These are phyloP conservation scores for Scolecobasidium constrictum DNA, from an alignment of 2,329 filamentous ascomycete genomes.

Conservation along the genomic window DNA sequence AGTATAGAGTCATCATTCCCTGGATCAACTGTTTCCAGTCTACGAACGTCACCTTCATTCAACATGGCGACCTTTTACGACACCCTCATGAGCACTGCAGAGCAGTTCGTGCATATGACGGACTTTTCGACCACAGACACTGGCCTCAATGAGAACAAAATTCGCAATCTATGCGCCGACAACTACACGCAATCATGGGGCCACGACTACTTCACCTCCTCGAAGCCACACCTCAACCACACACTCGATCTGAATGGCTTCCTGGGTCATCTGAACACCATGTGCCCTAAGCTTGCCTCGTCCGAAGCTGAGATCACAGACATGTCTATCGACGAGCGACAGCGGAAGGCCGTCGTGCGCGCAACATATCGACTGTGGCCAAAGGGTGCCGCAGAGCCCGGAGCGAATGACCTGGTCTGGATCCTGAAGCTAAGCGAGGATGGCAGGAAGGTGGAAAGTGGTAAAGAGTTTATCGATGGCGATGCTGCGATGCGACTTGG, in stretches of 20 bases:
- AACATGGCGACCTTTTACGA: not conserved
- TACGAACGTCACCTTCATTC: too few species aligned
- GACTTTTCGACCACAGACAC: not conserved
- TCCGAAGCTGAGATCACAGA: slow-evolving; percentile 17
- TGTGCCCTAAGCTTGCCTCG: slow-evolving; percentile 15
- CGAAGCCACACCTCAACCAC: slow-evolving; percentile 15
- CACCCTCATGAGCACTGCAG: not conserved
- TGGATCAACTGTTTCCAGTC: too few species aligned
- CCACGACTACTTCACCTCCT: slow-evolving; percentile 19
- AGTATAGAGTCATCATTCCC: too few species aligned
- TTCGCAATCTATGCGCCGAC: not conserved
- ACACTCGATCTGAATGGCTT: slow-evolving; percentile 14
- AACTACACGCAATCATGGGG: slow-evolving; percentile 19
- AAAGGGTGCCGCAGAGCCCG: slow-evolving; percentile 13
- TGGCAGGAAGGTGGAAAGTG: slow-evolving; percentile 15
- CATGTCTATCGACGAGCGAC: slow-evolving; percentile 18
- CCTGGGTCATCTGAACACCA: slow-evolving; percentile 15
- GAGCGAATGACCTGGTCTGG: slow-evolving; percentile 24
- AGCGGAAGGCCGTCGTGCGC: slow-evolving; percentile 15
- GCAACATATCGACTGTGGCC: slow-evolving; percentile 19
- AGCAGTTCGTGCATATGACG: not conserved
- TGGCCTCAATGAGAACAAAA: not conserved
- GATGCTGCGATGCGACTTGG: slow-evolving; percentile 15
- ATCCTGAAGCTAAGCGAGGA: slow-evolving; percentile 17
- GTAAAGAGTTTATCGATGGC: slow-evolving; percentile 23